phyloP scores from a whole-genome alignment of 1,284 basidiomycete genomes.

The Limonomyces culmigenus region DNA sequence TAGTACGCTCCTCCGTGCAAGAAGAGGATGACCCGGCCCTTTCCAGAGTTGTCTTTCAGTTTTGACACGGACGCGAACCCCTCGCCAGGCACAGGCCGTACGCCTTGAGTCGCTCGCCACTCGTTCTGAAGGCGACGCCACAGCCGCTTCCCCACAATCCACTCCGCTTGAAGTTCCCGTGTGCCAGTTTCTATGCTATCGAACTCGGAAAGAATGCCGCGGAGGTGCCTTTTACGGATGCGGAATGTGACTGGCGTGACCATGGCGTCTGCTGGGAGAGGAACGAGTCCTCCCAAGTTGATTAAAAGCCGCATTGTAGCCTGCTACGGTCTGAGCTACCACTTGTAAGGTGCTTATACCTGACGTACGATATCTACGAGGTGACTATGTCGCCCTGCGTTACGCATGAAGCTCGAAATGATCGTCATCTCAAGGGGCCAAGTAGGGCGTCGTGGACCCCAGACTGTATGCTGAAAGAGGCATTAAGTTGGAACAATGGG shows the following conservation, averaged over 20 bases:
- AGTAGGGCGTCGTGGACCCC: slow-evolving; percentile 68
- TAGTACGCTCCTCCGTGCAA: slow-evolving; percentile 97
- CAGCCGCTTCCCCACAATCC: slow-evolving; percentile 85
- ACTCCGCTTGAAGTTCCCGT: slow-evolving; percentile 84
- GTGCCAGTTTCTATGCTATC: slow-evolving; percentile 60
- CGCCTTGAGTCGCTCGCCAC: slow-evolving; percentile 31
- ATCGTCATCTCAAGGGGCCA: slow-evolving; percentile 88
- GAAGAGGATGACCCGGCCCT: slow-evolving; percentile 80
- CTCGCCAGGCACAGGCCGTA: slow-evolving; percentile 6
- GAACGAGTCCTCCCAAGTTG: slow-evolving; percentile 68
- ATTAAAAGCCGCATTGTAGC: slow-evolving; percentile 65
- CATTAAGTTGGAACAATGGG: no score
- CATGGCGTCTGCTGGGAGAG: slow-evolving; percentile 84
- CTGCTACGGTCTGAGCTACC: slow-evolving; percentile 16
- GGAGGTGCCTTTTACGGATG: slow-evolving; percentile 56
- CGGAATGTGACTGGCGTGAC: slow-evolving; percentile 91
- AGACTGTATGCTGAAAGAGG: slow-evolving; percentile 56
- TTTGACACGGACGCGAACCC: no score
- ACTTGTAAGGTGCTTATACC: slow-evolving; percentile 4
- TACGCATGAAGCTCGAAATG: slow-evolving; percentile 72
- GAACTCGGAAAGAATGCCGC: slow-evolving; percentile 61
- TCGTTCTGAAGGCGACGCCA: slow-evolving; percentile 83
- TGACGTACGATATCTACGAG: slow-evolving; percentile 68
- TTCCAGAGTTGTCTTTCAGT: slow-evolving; percentile 18
- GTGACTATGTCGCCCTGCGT: slow-evolving; percentile 68